A percentile compares a stretch with the other conserved stretches of the same genome.
These are phyloP conservation scores for Euphorbia pulcherrima DNA, from an alignment of 345 rosid genomes.

Conservation along the genomic window DNA sequence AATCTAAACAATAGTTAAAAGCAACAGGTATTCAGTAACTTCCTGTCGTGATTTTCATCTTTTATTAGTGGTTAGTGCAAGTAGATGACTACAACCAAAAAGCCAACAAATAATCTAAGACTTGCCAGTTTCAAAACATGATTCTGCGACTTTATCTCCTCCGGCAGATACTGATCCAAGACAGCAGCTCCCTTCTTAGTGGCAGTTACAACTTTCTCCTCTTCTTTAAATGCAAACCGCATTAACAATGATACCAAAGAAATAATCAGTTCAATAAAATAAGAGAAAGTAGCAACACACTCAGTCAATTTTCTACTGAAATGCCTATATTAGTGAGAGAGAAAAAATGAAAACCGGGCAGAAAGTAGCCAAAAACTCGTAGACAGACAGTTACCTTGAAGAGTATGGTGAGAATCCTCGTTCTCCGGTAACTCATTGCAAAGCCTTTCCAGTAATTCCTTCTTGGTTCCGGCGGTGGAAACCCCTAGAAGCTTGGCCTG, in stretches of 20 bases:
- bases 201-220: slow-evolving; percentile 57
- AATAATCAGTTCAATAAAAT: not conserved
- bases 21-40: not conserved
- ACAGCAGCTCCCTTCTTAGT: slow-evolving; percentile 83
- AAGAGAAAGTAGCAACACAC: too few relatives aligned
- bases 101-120: not conserved
- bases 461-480: slow-evolving; percentile 59
- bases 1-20: not conserved
- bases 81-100: not conserved
- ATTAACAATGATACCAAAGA: not conserved
- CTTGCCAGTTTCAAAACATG: slow-evolving; percentile 68
- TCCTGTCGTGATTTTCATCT: not conserved
- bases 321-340: not conserved
- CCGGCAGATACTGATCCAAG: slow-evolving; percentile 73
- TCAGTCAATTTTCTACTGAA: not conserved
- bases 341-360: too few relatives aligned
- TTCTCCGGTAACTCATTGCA: slow-evolving; percentile 30
- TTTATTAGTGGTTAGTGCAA: not conserved
- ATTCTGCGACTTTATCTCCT: slow-evolving; percentile 60
- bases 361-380: too few relatives aligned
- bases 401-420: slow-evolving; percentile 10
- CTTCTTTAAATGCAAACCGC: slow-evolving; percentile 27
- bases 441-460: slow-evolving; percentile 58
- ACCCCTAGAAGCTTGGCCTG: slow-evolving; percentile 55
- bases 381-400: slow-evolving; percentile 22